A percentile compares a stretch with the other conserved stretches of the same genome.
Evolutionary conservation across 345 rosid genomes (phyloP).

Genomic region (Sapria himalayana): DNA sequence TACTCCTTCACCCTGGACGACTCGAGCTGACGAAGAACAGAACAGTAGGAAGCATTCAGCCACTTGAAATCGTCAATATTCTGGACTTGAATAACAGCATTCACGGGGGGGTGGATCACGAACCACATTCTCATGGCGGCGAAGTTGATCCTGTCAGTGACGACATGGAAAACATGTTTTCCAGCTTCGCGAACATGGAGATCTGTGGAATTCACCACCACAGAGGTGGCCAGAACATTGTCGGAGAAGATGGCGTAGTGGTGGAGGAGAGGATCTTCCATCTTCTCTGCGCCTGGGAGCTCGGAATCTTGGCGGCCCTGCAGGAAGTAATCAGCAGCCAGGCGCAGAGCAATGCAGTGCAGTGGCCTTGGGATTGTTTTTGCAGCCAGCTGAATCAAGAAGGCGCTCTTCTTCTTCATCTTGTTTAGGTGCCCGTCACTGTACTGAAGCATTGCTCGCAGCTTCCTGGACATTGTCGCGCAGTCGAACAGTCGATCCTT

Average conservation of each 20-base stretch:
- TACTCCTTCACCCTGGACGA: constrained; percentile 67
- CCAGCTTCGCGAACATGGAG: constrained; percentile 47
- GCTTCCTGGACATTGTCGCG: constrained; percentile 45
- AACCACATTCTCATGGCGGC: constrained; percentile 84
- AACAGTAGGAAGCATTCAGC: constrained; percentile 75
- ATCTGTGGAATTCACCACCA: constrained; percentile 78
- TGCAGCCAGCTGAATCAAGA: constrained; percentile 91
- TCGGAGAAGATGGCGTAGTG: constrained; percentile 95
- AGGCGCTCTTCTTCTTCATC: constrained; percentile 59
- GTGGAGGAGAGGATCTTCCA: constrained; percentile 60
- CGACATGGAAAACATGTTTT: constrained; percentile 84
- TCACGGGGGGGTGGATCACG: constrained; percentile 28
- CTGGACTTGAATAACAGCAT: constrained; percentile 42
- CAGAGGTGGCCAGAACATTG: constrained; percentile 85
- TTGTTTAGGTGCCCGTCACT: constrained; percentile 39
- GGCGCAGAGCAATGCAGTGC: constrained; percentile 82
- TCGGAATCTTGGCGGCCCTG: constrained; percentile 25
- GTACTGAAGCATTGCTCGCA: constrained; percentile 73
- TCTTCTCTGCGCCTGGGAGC: constrained; percentile 20
- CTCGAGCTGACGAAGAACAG: constrained; percentile 67
- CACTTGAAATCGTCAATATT: constrained; percentile 61
- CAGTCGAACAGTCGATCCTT: constrained; percentile 72
- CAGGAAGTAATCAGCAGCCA: constrained; percentile 57
- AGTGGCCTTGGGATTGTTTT: constrained; percentile 74
- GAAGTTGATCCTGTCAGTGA: constrained; percentile 65